These are phyloP conservation scores for Aspergillus awamori DNA, from an alignment of 2,329 filamentous ascomycete genomes.

Conservation along the genomic window DNA sequence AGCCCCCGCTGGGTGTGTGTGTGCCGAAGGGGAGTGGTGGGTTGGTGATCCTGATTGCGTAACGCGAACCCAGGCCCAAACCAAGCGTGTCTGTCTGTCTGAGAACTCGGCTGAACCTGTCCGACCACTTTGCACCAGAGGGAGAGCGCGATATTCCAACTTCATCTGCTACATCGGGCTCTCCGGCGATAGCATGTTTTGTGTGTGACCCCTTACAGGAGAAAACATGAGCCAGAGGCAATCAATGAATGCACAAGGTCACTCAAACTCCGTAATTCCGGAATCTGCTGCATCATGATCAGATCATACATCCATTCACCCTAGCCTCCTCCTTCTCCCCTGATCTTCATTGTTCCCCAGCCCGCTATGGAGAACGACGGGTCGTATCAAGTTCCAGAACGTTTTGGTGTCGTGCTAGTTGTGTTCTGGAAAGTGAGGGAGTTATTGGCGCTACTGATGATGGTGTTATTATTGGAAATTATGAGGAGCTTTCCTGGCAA, in stretches of 20 bases:
- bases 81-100: too few relatives aligned
- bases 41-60: background rate
- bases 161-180: too few relatives aligned
- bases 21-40: too few relatives aligned
- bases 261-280: background rate
- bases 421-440: background rate
- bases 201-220: too few relatives aligned
- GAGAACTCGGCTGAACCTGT: too few relatives aligned
- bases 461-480: background rate
- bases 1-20: background rate
- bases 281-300: background rate
- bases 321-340: background rate
- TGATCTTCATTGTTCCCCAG: background rate
- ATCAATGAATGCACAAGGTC: background rate
- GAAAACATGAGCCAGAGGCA: too few relatives aligned
- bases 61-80: background rate
- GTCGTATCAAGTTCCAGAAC: background rate
- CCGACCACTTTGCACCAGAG: too few relatives aligned
- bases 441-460: background rate
- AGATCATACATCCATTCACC: background rate
- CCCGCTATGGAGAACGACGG: background rate
- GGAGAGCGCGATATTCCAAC: too few relatives aligned
- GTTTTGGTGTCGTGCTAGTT: background rate
- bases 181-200: too few relatives aligned
- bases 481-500: background rate